A percentile compares a stretch with the other conserved stretches of the same genome.
Evolutionary conservation across 768 basidiomycete genomes (phyloP).

Genomic region (Naganishia antarctica): DNA sequence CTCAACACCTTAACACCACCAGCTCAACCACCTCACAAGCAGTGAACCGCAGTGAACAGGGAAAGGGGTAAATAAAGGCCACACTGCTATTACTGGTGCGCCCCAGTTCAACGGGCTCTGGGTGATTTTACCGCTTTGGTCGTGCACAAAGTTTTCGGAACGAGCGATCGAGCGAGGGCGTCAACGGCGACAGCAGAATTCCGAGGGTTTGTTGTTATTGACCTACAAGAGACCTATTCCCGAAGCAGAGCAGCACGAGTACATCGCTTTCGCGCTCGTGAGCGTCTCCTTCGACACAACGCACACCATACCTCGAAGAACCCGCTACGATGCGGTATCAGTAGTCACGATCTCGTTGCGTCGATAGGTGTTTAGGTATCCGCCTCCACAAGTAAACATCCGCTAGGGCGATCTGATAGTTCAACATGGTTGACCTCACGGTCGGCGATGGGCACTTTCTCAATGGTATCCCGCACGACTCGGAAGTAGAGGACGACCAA

Average conservation of each 20-base stretch:
- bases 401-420: neutral
- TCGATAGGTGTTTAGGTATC: conserved; percentile 9
- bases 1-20: no score
- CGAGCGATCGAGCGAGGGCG: neutral
- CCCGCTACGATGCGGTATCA: neutral
- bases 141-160: no score
- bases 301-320: no score
- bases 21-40: no score
- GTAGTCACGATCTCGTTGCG: conserved; percentile 4
- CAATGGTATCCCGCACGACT: neutral
- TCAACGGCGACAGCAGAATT: neutral
- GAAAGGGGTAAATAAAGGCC: no score
- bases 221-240: neutral
- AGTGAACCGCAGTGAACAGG: no score
- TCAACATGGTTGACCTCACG: neutral
- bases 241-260: neutral
- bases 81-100: neutral
- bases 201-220: neutral
- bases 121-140: no score
- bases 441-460: neutral
- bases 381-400: conserved; percentile 22
- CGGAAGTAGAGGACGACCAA: neutral
- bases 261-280: neutral
- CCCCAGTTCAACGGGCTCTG: no score
- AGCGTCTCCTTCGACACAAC: neutral